Percentiles rank a stretch among this genome's conserved stretches.
phyloP scores from a whole-genome alignment of 306 rosid species.

The Astragalus membranaceus region DNA sequence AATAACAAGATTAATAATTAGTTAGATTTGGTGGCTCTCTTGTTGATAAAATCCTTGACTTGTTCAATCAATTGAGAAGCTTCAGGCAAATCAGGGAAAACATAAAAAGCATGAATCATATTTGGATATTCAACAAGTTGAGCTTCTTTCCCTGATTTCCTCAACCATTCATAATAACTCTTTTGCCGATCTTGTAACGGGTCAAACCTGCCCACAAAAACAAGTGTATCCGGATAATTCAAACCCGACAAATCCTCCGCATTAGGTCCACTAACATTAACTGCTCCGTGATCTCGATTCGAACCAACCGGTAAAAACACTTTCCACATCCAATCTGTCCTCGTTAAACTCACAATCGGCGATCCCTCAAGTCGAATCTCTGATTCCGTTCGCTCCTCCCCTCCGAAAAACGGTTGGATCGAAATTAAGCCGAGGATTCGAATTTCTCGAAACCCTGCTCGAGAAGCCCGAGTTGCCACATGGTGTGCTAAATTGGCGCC shows the following conservation, averaged over 20 bases:
- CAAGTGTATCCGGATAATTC: conserved; percentile 54
- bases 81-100: conserved; percentile 52
- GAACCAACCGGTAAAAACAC: conserved; percentile 45
- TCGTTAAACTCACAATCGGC: conserved; percentile 30
- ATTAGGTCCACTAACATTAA: conserved; percentile 56
- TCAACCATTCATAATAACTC: conserved; percentile 54
- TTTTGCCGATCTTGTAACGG: conserved; percentile 75
- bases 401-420: conserved; percentile 80
- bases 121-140: conserved; percentile 45
- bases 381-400: conserved; percentile 57
- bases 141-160: conserved; percentile 40
- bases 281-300: conserved; percentile 38
- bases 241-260: conserved; percentile 42
- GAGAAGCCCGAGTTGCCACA: conserved; percentile 37
- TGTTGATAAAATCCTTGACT: conserved; percentile 45
- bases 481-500: conserved; percentile 79
- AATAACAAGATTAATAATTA: neutral
- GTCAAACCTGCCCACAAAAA: conserved; percentile 61
- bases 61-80: conserved; percentile 28
- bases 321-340: conserved; percentile 72
- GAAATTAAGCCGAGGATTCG: conserved; percentile 40
- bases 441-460: neutral
- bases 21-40: neutral
- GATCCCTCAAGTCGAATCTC: conserved; percentile 37
- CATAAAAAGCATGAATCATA: conserved; percentile 56